These are phyloP conservation scores for Vigna radiata DNA, from an alignment of 306 rosid genomes.

Conservation along the genomic window DNA sequence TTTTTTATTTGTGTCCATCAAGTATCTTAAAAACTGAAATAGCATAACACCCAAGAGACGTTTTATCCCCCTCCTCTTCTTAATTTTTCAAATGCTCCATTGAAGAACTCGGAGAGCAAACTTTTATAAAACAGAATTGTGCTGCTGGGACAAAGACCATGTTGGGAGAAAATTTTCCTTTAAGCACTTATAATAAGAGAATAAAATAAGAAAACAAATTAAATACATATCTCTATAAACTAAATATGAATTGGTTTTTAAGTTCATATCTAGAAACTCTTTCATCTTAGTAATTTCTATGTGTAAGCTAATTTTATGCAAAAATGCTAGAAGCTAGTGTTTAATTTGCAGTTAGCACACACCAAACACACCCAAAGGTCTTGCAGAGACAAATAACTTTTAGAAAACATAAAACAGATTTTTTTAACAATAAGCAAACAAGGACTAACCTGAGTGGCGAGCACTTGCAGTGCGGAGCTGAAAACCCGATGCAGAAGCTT, in stretches of 20 bases:
- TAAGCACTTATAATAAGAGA: no score
- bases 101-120: neutral
- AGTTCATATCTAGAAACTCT: no score
- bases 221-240: no score
- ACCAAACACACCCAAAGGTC: neutral
- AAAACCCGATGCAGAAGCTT: constrained; percentile 91
- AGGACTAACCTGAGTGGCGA: constrained; percentile 80
- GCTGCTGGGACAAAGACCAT: neutral
- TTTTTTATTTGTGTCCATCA: neutral
- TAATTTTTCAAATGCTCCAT: neutral
- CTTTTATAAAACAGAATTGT: neutral
- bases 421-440: neutral
- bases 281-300: no score
- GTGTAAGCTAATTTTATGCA: no score
- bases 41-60: neutral
- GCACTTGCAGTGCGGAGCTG: constrained; percentile 90
- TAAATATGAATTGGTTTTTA: no score
- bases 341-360: neutral
- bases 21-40: neutral
- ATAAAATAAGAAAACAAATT: no score
- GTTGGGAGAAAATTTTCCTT: no score
- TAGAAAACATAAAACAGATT: neutral
- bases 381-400: neutral
- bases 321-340: neutral
- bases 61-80: neutral